These are phyloP conservation scores for Kodamaea suecica DNA, from an alignment of 1,139 yeast species.

Conservation along the genomic window DNA sequence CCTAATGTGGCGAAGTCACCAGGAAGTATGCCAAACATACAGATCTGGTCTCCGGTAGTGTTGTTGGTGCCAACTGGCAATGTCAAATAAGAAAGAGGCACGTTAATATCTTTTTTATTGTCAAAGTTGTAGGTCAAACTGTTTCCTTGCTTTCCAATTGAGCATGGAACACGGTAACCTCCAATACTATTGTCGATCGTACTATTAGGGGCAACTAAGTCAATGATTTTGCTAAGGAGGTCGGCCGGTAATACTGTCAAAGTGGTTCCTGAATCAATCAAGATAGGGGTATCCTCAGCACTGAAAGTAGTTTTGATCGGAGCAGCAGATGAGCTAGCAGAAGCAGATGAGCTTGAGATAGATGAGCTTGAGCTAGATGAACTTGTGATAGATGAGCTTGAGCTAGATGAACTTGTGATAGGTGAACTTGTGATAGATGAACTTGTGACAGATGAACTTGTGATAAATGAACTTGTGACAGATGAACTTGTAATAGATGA, in stretches of 20 bases:
- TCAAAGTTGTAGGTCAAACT: constrained; percentile 27
- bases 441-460: background rate
- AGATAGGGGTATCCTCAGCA: constrained; percentile 19
- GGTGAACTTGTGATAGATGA: background rate
- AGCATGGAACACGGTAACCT: constrained; percentile 30
- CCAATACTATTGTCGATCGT: constrained; percentile 15
- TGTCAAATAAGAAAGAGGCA: constrained; percentile 25
- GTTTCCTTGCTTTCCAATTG: constrained; percentile 24
- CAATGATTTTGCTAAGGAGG: constrained; percentile 15
- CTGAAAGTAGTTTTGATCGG: background rate
- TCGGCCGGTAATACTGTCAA: constrained; percentile 26
- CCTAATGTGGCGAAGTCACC: constrained; percentile 24
- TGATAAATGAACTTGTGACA: background rate
- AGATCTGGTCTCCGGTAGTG: constrained; percentile 11
- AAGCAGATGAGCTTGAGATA: background rate
- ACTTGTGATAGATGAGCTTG: background rate
- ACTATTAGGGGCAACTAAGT: constrained; percentile 18
- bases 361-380: background rate
- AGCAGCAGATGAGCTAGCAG: too few species aligned
- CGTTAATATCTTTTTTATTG: constrained; percentile 20
- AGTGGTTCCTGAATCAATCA: constrained; percentile 44
- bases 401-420: background rate
- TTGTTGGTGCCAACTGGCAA: constrained; percentile 15
- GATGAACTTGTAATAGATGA: too few species aligned
- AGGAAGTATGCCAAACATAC: constrained; percentile 19